Conservation (phyloP, 345 rosid species). For the Populus euphratica region DNA sequence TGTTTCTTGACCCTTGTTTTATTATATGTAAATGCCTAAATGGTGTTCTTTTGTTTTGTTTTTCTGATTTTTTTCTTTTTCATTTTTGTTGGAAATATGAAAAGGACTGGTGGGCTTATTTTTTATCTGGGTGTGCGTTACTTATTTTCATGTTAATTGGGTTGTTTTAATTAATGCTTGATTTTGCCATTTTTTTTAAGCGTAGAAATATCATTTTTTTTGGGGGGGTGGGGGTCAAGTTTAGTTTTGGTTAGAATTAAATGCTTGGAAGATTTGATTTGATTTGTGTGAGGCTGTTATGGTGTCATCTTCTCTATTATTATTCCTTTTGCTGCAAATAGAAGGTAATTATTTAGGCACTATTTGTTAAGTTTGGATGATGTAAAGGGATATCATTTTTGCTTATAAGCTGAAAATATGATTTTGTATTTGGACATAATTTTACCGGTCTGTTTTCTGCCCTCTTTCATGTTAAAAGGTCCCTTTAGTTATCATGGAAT, state of each 20-base stretch:
- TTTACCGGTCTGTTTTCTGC: slow-evolving; percentile 8
- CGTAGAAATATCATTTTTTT: slow-evolving; percentile 6
- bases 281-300: neutral
- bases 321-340: neutral
- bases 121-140: neutral
- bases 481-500: slow-evolving; percentile 1
- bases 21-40: neutral
- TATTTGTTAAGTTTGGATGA: neutral
- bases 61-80: no score
- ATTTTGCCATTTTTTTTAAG: neutral
- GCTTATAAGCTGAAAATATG: slow-evolving; percentile 1
- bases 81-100: neutral
- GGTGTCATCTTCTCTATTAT: neutral
- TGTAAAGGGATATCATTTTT: slow-evolving; percentile 2
- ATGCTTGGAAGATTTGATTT: neutral
- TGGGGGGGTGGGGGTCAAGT: slow-evolving; percentile 4
- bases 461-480: neutral
- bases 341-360: slow-evolving; percentile 7
- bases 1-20: neutral
- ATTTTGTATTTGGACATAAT: slow-evolving; percentile 12
- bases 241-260: slow-evolving; percentile 6
- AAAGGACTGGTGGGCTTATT: neutral
- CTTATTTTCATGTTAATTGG: neutral
- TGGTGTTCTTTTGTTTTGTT: neutral
- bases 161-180: neutral